Evolutionary conservation across 805 yeast species (phyloP), one percentile per base, ranked within the genome.

Genomic region (Clavispora santaluciae): DNA sequence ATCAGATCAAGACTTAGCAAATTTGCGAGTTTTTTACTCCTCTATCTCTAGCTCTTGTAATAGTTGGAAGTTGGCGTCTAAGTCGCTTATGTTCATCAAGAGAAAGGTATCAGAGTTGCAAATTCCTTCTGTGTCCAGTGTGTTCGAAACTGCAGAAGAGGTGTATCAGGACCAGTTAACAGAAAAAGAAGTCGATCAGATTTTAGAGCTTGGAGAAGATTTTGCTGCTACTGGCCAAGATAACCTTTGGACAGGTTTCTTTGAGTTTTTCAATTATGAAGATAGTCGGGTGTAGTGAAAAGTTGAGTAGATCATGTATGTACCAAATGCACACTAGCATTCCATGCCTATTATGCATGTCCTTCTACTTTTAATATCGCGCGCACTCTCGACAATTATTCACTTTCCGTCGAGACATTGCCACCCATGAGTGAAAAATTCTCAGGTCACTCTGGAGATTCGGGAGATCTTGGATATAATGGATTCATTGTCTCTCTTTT

Each of bases 401-500:
- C 18, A 16, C 16, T 15, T 20, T 4, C 12, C 16, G 12, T 28
- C 16, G 31, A 6, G 10, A 28, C 10, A 28, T 28, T 28, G 31
- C 31, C 20, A 28, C 23, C 38, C 21, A 35, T 18, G 38, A 35
- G 29, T 24, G 13, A 25, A 23, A 35, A 23, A 12, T 11, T 16
- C 31, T 15, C 15, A 31, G 35, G 16, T 11, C 22, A 31, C 11
- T 33, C 33, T 13, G 28, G 39, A 12, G 26, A 25, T 20, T 39
- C 45, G 10, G 55, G 51, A 15, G 56, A 50, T 13, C 42, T 52
- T 15, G 56, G 56, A 18, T 46, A 50, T 28, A 52, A 50, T 37
- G 55, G 46, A 4, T 52, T 50, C 25, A 41, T 42, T 10, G 53
- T 52, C 15, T 46, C 95, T 1, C 60, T 87, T 40, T 81, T 81